Evolutionary conservation across 2,329 filamentous ascomycete genomes (phyloP), one percentile per base, ranked within the genome.

Genomic region (Malbranchea cinnamomea): DNA sequence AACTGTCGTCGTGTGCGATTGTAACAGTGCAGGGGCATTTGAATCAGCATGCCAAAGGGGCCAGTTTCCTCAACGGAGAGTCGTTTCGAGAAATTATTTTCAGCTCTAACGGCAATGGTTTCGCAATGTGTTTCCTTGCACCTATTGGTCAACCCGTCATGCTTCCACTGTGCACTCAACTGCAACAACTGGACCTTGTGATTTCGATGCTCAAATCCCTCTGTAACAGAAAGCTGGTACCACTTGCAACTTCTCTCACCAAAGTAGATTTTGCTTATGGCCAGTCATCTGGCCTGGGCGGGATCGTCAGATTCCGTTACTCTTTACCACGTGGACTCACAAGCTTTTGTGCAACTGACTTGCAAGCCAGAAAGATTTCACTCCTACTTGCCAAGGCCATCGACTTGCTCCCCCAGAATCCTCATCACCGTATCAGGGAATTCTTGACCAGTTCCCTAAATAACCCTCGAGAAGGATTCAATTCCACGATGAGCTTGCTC

Each of bases 361-460:
- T 30, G 16, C 14, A 32, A 28, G 15, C 31, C 8, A 35, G 20
- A 22, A 15, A 26, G 7, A n/a, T 14, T n/a, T 23, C 26, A 12
- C 18, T 26, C 4, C 23, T 10, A 11, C 31, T 37, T 30, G 43
- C 35, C 7, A 35, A 57, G 23, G 43, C 43, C 13, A 49, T 59
- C 23, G 41, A 38, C 10, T 55, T 59, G 32, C 43, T 50, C 35
- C 36, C 34, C 18, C 39, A 43, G 14, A 59, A 50, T 28, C 54
- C 54, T 24, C 55, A 59, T 40, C 50, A 53, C 24, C 52, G 55
- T 16, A 54, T 59, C 27, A 51, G 50, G 37, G 50, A 52, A 28
- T 40, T 54, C n/a, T 41, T 59, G 8, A 47, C 50, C 2, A 43
- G 48, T 28, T 48, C 44, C 26, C 38, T 59, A 26, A 59, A 58